phyloP scores from a whole-genome alignment of 2,329 filamentous ascomycete species.

The Penicillium digitatum region DNA sequence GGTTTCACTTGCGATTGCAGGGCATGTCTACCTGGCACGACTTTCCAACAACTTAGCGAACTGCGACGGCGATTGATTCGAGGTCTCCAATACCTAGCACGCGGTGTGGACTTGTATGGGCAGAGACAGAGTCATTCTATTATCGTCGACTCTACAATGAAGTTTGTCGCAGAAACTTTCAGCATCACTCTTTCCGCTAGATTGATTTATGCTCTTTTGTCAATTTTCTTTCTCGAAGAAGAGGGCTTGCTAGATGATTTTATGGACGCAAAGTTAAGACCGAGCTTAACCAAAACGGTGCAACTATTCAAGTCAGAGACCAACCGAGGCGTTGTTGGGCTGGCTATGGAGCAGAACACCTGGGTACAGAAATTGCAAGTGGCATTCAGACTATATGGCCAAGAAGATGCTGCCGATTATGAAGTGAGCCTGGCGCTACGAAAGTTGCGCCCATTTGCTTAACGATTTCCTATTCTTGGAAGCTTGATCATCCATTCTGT shows the following conservation, averaged over 20 bases:
- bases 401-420: not conserved
- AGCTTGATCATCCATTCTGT: constrained; percentile 10
- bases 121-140: not conserved
- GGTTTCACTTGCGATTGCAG: not conserved
- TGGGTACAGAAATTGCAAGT: not conserved
- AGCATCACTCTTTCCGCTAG: not conserved
- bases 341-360: not conserved
- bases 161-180: not conserved
- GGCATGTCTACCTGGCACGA: not conserved
- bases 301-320: not conserved
- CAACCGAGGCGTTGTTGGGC: not conserved
- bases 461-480: not conserved
- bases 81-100: not conserved
- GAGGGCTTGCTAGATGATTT: not conserved
- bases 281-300: not conserved
- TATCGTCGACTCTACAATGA: not conserved
- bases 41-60: not conserved
- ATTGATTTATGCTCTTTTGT: not conserved
- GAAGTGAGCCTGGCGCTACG: not conserved
- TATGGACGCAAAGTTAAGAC: not conserved
- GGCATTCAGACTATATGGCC: not conserved
- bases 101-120: not conserved
- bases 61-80: not conserved
- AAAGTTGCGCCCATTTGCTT: not conserved
- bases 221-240: not conserved